Conservation (phyloP, 148 eudicot species). For the Vaccinium darrowii region DNA sequence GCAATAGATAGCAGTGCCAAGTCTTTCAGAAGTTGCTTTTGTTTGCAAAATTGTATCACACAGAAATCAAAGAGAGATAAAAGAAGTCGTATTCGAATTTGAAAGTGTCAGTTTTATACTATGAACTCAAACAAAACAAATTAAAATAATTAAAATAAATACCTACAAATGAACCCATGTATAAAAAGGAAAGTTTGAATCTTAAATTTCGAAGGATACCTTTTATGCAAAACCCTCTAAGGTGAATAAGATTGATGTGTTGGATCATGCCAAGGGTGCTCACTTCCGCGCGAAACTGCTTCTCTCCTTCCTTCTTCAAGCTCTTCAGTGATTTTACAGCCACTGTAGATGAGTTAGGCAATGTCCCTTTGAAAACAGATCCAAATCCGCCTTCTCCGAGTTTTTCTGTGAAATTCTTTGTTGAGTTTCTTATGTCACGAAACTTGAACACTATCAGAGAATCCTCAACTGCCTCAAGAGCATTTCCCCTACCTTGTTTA, state of each 20-base stretch:
- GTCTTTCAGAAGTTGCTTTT: no score
- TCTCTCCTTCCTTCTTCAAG: not conserved
- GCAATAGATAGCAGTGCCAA: no score
- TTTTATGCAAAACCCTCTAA: not conserved
- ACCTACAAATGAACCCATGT: not conserved
- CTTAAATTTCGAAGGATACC: not conserved
- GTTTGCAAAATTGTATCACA: no score
- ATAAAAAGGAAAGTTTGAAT: not conserved
- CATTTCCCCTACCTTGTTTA: not conserved
- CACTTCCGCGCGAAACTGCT: not conserved
- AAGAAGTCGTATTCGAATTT: no score
- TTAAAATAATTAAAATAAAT: no score
- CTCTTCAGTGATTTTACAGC: not conserved
- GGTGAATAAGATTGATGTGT: not conserved
- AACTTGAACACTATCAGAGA: not conserved
- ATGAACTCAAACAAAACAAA: no score
- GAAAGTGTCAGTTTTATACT: no score
- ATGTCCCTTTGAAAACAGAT: not conserved
- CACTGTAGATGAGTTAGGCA: not conserved
- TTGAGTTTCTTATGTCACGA: not conserved
- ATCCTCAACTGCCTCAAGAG: not conserved
- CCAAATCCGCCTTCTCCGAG: not conserved
- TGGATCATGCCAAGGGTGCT: not conserved
- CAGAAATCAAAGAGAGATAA: no score
- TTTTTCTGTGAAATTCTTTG: not conserved